Percentiles rank a stretch among this genome's conserved stretches.
Conservation (phyloP, 352 stramenopile genomes). For the Phytophthora crassamura region DNA sequence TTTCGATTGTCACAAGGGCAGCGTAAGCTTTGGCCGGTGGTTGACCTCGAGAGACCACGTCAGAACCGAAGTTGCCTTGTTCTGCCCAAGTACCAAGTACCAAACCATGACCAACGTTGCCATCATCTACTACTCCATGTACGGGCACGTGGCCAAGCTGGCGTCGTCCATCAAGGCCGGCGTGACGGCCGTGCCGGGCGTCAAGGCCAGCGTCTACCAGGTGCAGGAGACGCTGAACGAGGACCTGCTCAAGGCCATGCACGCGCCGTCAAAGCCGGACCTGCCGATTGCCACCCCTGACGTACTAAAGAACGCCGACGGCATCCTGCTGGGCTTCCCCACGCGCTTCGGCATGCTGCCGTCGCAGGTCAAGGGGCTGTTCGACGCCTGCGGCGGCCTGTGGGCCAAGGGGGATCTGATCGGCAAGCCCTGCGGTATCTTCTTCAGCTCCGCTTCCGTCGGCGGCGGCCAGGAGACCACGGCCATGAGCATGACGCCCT, state of each 20-base stretch:
- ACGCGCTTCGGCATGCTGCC: slow-evolving; percentile 83
- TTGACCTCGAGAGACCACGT: too few relatives aligned
- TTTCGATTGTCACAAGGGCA: background rate
- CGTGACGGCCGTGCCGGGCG: slow-evolving; percentile 58
- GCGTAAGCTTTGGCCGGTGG: too few relatives aligned
- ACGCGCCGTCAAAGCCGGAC: slow-evolving; percentile 68
- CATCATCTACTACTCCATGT: slow-evolving; percentile 86
- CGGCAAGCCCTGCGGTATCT: slow-evolving; percentile 83
- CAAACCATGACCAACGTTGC: slow-evolving; percentile 63
- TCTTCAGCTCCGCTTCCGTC: slow-evolving; percentile 73
- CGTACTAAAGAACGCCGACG: slow-evolving; percentile 74
- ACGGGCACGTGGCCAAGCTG: slow-evolving; percentile 81
- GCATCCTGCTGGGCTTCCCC: slow-evolving; percentile 84
- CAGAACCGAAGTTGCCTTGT: slow-evolving; percentile 14
- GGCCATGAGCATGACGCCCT: slow-evolving; percentile 74
- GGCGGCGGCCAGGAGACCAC: slow-evolving; percentile 89
- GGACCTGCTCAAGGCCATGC: slow-evolving; percentile 74
- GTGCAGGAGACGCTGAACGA: slow-evolving; percentile 81
- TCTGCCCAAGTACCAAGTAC: background rate
- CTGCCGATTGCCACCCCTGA: slow-evolving; percentile 62
- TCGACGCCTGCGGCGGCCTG: slow-evolving; percentile 78
- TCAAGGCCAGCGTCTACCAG: slow-evolving; percentile 64
- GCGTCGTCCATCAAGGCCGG: slow-evolving; percentile 70
- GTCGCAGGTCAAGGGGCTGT: slow-evolving; percentile 86
- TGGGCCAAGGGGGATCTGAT: slow-evolving; percentile 76